phyloP scores from a whole-genome alignment of 139 green algal genomes.

The Chlamydomonas applanata region DNA sequence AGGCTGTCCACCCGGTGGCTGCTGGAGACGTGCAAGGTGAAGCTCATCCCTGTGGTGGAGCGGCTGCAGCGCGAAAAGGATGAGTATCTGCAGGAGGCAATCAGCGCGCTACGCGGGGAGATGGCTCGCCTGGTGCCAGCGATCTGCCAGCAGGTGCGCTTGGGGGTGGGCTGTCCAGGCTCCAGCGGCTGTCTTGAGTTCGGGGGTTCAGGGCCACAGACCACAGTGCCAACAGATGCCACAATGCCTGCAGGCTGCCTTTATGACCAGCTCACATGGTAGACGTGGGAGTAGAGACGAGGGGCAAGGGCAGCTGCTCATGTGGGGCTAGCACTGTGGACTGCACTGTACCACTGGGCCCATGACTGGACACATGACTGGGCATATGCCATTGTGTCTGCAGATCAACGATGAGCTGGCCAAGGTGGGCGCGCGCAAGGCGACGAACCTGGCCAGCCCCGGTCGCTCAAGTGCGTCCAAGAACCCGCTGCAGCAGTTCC shows the following conservation, averaged over 20 bases:
- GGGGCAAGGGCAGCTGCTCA: too few species aligned
- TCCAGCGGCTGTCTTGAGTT: too few species aligned
- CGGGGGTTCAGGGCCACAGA: too few species aligned
- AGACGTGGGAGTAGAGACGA: too few species aligned
- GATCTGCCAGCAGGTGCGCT: constrained; percentile 42
- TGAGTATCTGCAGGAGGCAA: constrained; percentile 50
- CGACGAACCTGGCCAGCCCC: not conserved
- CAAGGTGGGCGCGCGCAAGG: constrained; percentile 8
- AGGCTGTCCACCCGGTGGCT: constrained; percentile 55
- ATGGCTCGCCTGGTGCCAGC: constrained; percentile 44
- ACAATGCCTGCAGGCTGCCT: too few species aligned
- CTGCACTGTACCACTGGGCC: too few species aligned
- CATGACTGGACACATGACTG: not conserved
- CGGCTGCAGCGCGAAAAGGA: constrained; percentile 63
- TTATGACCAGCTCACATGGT: too few species aligned
- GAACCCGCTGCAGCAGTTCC: constrained; percentile 40
- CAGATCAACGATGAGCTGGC: constrained; percentile 38
- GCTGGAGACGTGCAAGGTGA: constrained; percentile 56
- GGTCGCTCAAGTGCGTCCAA: constrained; percentile 6
- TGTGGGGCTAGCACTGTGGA: too few species aligned
- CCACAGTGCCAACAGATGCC: too few species aligned
- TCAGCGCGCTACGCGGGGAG: constrained; percentile 46
- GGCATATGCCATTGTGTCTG: not conserved
- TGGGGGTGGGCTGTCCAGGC: too few species aligned
- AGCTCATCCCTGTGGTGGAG: constrained; percentile 60